Base-by-base conservation (phyloP, 1,139 yeast genomes). In the Saccharomyces hybrid region DNA sequence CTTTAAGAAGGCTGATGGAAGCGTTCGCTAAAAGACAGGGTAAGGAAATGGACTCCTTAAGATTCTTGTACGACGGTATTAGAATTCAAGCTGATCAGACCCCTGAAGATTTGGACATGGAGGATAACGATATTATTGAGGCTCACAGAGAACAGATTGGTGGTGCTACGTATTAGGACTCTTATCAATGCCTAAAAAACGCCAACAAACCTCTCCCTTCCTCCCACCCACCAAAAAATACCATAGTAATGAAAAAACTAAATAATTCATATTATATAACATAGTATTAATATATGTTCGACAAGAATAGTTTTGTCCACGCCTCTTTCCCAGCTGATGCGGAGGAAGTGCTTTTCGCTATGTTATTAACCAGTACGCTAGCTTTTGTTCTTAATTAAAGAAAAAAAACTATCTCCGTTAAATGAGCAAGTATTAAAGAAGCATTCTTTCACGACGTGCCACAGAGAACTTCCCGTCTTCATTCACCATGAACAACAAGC, bases 1-100 rank as follows among this genome's bases (percentile, higher is more conserved):
- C 95, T 49, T 79, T 95, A 78, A 88, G 83, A 73, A 88, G 96
- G 76, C 83, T 95, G 64, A 93, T 95, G 91, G 98, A 93, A 68
- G 96, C 98, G 5, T 95, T 91, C 71, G 95, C 98, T 71, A 91
- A 91, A 75, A 87, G 99, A 76, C 96, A 93, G 69, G 98, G 99
- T 51, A 93, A 91, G 71, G 84, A 86, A 61, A 75, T 85, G 70
- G 82, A 81, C 64, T 83, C 93, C 49, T 77, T 95, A 69, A 82
- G 98, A 71, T 95, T 95, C 71, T 77, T 93, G 67, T 85, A 86
- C 67, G 99, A 95, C 64, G 99, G 99, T 58, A 86, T 89, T 63
- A 83, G 99, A 68, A 84, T 95, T 59, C 80, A 81, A 57, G 88
- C 93, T 14, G 90, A 85, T 57, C 90, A 88, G 65, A 93, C 99